These are phyloP conservation scores for Gillenia trifoliata DNA, from an alignment of 306 rosid species.

Conservation along the genomic window DNA sequence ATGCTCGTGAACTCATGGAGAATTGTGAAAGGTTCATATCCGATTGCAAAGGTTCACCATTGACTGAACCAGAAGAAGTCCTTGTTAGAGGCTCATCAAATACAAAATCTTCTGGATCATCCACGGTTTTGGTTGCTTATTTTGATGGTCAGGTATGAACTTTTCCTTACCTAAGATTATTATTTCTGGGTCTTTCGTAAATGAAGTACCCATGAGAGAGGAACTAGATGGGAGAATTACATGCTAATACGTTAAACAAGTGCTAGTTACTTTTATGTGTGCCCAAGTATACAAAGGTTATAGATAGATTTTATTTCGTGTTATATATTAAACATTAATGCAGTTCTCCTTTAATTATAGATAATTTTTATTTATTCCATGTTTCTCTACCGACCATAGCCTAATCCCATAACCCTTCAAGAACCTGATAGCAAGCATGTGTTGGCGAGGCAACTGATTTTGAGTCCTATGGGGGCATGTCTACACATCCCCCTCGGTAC, in stretches of 20 bases:
- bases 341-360: not conserved
- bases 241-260: not conserved
- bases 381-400: not conserved
- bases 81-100: constrained; percentile 43
- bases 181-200: not conserved
- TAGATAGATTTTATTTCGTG: not conserved
- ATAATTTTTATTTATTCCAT: not conserved
- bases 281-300: not conserved
- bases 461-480: too few relatives aligned
- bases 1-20: constrained; percentile 57
- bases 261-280: not conserved
- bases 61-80: constrained; percentile 48
- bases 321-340: not conserved
- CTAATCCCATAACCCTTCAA: too few relatives aligned
- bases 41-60: constrained; percentile 27
- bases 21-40: constrained; percentile 47
- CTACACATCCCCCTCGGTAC: too few relatives aligned
- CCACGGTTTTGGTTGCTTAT: constrained; percentile 49
- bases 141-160: constrained; percentile 74
- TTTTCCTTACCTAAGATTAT: not conserved
- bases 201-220: not conserved
- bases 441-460: too few relatives aligned
- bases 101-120: constrained; percentile 54
- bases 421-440: too few relatives aligned
- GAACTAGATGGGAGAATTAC: not conserved